Evolutionary conservation across 768 basidiomycete species (phyloP).

Genomic region (Serendipita vermifera): DNA sequence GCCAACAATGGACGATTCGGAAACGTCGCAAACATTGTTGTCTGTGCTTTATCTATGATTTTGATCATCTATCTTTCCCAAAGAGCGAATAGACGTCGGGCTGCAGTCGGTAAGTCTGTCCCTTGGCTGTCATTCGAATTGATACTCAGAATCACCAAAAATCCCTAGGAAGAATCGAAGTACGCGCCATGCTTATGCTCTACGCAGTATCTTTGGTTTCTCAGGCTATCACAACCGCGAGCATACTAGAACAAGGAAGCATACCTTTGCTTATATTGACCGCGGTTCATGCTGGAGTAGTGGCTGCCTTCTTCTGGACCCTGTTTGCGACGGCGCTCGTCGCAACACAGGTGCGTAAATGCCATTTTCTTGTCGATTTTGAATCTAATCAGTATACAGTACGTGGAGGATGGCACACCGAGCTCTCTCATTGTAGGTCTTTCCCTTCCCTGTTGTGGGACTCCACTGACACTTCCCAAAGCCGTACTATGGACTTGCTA

Average conservation of each 20-base stretch:
- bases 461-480: slow-evolving; percentile 21
- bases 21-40: slow-evolving; percentile 77
- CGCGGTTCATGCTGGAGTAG: slow-evolving; percentile 66
- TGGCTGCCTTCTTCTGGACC: slow-evolving; percentile 69
- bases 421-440: slow-evolving; percentile 49
- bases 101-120: slow-evolving; percentile 64
- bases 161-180: slow-evolving; percentile 22
- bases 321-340: slow-evolving; percentile 61
- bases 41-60: slow-evolving; percentile 61
- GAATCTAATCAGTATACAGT: not conserved
- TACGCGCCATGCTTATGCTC: slow-evolving; percentile 22
- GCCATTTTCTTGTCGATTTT: not conserved
- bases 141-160: too few species aligned
- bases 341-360: slow-evolving; percentile 49
- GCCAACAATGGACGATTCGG: slow-evolving; percentile 42
- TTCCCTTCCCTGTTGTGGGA: not conserved
- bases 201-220: slow-evolving; percentile 18
- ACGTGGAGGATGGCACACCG: slow-evolving; percentile 77
- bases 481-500: slow-evolving; percentile 38
- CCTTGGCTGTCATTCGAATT: not conserved
- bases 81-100: slow-evolving; percentile 51
- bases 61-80: slow-evolving; percentile 45
- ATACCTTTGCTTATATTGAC: slow-evolving; percentile 56
- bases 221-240: slow-evolving; percentile 17
- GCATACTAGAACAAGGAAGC: slow-evolving; percentile 45